Base-by-base conservation (phyloP, 2,329 filamentous ascomycete genomes). In the Xenoacremonium recifei region DNA sequence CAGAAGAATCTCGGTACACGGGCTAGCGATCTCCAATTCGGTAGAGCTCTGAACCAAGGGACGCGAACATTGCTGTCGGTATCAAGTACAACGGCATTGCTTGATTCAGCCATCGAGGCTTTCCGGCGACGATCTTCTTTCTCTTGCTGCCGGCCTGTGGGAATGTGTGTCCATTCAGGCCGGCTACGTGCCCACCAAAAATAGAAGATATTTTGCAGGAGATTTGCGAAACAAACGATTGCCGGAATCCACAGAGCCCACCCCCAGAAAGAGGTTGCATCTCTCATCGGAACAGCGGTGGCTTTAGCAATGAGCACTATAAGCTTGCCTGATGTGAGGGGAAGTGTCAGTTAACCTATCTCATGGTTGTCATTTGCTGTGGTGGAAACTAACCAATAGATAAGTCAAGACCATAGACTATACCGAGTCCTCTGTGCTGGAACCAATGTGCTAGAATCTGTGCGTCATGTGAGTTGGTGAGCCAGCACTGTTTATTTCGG, bases 401-500 rank as follows among this genome's bases (percentile, higher is more conserved):
- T 9, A 56, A 30, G 18, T 59, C 56, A 2, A 58, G 25, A 13
- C 56, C 56, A 18, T 55, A 59, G 0, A 51, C 52, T 10, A 55
- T 23, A 37, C 54, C 47, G 29, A 59, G 49, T 2, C 54, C 56
- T 15, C 44, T 31, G 39, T 51, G 48, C 27, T 56, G 53, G 21
- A 55, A 59, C 55, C 55, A 59, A 45, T 58, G 55, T 5, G 55
- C 50, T 5, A 59, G 43, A 31, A 57, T 58, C 52, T 58, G 25
- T 6, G n/a, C n/a, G 37, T 9, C 1, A 21, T 16, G 23, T 3
- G 12, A 12, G 16, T 37, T 5, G 33, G 34, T 13, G 30, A 21
- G 17, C n/a, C 13, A n/a, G 7, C 23, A 12, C 16, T 17, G 7
- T 17, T 27, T 30, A 3, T 12, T 19, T 11, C n/a, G 4, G 7